Percentiles rank a stretch among this genome's conserved stretches.
Conservation (phyloP, 1,284 basidiomycete species). For the Papiliotrema nemorosa region DNA sequence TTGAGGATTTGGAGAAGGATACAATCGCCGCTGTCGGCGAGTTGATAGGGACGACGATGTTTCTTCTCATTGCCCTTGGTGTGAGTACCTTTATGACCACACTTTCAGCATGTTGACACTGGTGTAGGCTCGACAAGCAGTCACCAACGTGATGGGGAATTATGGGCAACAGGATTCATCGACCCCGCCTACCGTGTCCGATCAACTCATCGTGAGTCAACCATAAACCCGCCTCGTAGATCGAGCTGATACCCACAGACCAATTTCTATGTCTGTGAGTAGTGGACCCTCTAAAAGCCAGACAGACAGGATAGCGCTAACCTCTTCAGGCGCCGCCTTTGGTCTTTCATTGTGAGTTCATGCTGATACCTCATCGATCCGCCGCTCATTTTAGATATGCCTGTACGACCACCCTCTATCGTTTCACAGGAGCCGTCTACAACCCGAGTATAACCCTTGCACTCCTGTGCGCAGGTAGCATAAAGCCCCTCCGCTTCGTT, state of each 20-base stretch:
- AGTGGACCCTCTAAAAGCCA: neutral
- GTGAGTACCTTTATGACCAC: slow-evolving; percentile 13
- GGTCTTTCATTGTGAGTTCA: slow-evolving; percentile 64
- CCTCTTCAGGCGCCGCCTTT: slow-evolving; percentile 56
- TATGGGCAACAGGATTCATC: slow-evolving; percentile 4
- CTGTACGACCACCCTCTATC: slow-evolving; percentile 67
- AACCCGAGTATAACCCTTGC: slow-evolving; percentile 66
- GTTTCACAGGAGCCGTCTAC: slow-evolving; percentile 62
- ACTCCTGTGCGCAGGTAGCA: slow-evolving; percentile 59
- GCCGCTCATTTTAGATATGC: too few species aligned
- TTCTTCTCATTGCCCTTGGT: slow-evolving; percentile 28
- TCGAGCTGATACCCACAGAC: slow-evolving; percentile 6
- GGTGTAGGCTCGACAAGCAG: slow-evolving; percentile 22
- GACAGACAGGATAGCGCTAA: neutral
- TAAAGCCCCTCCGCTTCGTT: slow-evolving; percentile 60
- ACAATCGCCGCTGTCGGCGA: slow-evolving; percentile 26
- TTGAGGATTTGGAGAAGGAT: slow-evolving; percentile 24
- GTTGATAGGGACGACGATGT: slow-evolving; percentile 28
- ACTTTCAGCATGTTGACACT: too few species aligned
- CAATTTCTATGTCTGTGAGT: slow-evolving; percentile 51
- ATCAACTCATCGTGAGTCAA: slow-evolving; percentile 20
- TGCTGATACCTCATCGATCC: slow-evolving; percentile 53
- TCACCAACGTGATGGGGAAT: neutral
- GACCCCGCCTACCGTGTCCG: slow-evolving; percentile 5
- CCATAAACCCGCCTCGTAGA: too few species aligned